Base-by-base conservation (phyloP, 768 basidiomycete species). In the Chlorophyllum brunneum region DNA sequence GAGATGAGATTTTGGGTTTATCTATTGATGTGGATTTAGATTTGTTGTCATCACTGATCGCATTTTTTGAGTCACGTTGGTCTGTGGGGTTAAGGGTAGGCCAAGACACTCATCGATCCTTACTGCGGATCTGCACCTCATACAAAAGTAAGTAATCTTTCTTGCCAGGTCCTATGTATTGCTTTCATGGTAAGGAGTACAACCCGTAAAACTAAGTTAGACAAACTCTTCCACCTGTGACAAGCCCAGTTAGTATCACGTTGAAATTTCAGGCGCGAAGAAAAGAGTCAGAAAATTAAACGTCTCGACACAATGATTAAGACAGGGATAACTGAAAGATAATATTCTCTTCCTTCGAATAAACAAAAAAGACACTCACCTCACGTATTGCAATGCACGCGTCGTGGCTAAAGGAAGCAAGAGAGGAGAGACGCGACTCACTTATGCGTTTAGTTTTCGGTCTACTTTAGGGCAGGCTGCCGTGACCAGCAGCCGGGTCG, bases 271-370 rank as follows among this genome's bases (percentile, higher is more conserved):
- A 8, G n/a, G 15, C 30, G 5, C 29, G 31, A 33, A 45, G 29
- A 29, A 16, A 31, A 16, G 20, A 41, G 38, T 50, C 48, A 50
- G 48, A 50, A 30, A 5, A 33, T 13, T 39, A 31, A 15, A 33
- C 0, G 68, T 74, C 65, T 82, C 80, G 78, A 83, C 82, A 83
- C 57, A 51, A 61, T 58, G 56, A 72, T 83, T 83, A 81, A 82
- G 83, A 81, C 81, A 84, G 81, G 83, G 79, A 83, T 84, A 83
- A 85, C 81, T 85, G 80, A 76, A 73, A 69, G 60, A n/a, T 62
- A 54, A 62, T 52, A 54, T 61, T 68, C 71, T 81, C 78, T 72
- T 76, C 74, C 36, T 54, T 29, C 51, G 39, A 40, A 40, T 2
- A 31, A 9, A 41, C 13, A 33, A n/a, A 37, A 51, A 20, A 29